Evolutionary conservation across 1,284 basidiomycete species (phyloP), one percentile per base, ranked within the genome.

Genomic region (Puccinia coronata): DNA sequence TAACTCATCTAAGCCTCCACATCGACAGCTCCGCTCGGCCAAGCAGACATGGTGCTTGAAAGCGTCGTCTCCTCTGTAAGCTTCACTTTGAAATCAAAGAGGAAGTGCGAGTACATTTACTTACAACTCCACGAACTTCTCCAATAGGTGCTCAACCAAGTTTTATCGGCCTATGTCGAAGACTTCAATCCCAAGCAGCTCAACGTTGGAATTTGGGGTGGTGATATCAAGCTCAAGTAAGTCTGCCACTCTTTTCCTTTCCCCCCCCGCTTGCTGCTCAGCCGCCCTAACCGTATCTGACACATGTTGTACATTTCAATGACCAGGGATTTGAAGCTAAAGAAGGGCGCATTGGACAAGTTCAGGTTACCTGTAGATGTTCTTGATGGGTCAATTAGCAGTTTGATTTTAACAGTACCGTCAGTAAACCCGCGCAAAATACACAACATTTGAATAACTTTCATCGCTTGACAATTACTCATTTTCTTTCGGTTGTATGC

Each of bases 361-460:
- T 97, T 99, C 86, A 90, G 94, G 80, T 88, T 99, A 25, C 98
- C 98, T 0, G 92, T 99, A 4, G 96, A 99, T 88, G 95, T 99
- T 41, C 89, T 95, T 28, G 95, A 99, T 88, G 97, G 86, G 55
- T 81, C 80, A 1, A 81, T 81, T 20, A 73, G 80, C 39, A 75
- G 71, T 47, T 59, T 81, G 25, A 49, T 81, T 39, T 65, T 81
- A 39, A 81, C 71, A n/a, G 80, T 81, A 51, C 80, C 80, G 80
- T 81, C 25, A 51, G 80, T 75, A 12, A 41, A 73, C 0, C 20
- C 14, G 8, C 39, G 20, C 31, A 51, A 34, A 34, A 36, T 49
- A 18, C 39, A 31, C 31, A 51, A 34, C 63, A 36, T 49, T 18
- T 70, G 12, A 36, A 57, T n/a, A n/a, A n/a, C n/a, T 43, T 43